Conservation (phyloP, 2,329 filamentous ascomycete genomes). For the Pseudogymnoascus sp. region DNA sequence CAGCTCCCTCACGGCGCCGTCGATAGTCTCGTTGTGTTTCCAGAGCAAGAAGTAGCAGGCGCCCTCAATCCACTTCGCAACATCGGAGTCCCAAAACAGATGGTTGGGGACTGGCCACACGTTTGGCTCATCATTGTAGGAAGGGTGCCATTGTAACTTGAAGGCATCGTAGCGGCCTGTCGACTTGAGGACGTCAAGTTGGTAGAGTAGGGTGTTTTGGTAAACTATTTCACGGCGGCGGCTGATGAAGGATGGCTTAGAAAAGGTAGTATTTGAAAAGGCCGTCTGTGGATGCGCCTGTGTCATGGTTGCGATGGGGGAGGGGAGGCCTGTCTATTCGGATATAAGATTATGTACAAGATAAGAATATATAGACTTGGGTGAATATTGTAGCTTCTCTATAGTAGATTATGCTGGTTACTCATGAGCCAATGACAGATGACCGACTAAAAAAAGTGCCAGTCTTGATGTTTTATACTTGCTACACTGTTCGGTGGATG, state of each 20-base stretch:
- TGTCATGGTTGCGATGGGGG: constrained; percentile 21
- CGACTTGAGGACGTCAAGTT: constrained; percentile 43
- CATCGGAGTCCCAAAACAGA: constrained; percentile 50
- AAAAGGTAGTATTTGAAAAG: constrained; percentile 29
- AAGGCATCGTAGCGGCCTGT: constrained; percentile 52
- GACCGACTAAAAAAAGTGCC: not conserved
- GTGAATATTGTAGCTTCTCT: not conserved
- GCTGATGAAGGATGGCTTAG: constrained; percentile 27
- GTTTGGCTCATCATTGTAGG: constrained; percentile 41
- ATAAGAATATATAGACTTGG: not conserved
- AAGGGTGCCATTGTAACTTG: constrained; percentile 46
- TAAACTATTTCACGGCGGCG: constrained; percentile 34
- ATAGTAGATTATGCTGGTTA: not conserved
- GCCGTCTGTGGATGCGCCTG: constrained; percentile 34
- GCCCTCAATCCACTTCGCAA: constrained; percentile 55
- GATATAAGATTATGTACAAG: not conserved
- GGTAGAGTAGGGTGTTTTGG: constrained; percentile 39
- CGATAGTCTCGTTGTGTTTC: constrained; percentile 37
- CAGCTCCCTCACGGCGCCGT: constrained; percentile 45
- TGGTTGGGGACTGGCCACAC: constrained; percentile 49
- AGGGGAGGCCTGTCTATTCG: not conserved
- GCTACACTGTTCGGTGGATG: not conserved
- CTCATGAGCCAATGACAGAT: not conserved
- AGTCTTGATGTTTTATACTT: not conserved
- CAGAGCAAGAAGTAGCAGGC: constrained; percentile 47